Evolutionary conservation across 768 basidiomycete genomes (phyloP).

Genomic region (Lyophyllum shimeji): DNA sequence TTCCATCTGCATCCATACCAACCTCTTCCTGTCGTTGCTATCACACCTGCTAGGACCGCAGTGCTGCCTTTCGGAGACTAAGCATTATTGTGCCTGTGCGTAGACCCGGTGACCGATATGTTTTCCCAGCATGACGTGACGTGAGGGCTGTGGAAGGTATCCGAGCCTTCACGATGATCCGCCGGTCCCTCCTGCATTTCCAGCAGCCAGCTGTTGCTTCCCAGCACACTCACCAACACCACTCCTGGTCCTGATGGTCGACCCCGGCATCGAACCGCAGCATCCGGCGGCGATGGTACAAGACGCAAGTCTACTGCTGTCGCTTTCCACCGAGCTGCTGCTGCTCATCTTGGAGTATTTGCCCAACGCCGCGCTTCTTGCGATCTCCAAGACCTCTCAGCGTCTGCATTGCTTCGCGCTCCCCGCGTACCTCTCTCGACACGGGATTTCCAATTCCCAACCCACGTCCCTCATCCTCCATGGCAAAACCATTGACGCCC

Average conservation of each 20-base stretch:
- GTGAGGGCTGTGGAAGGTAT: not conserved
- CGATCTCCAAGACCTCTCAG: conserved; percentile 16
- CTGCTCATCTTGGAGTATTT: conserved; percentile 16
- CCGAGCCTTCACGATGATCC: not conserved
- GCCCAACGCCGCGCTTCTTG: conserved; percentile 10
- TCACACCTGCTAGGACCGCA: too few relatives aligned
- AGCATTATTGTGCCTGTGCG: too few relatives aligned
- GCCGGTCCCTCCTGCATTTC: too few relatives aligned
- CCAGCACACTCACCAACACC: too few relatives aligned
- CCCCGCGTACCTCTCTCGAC: conserved; percentile 20
- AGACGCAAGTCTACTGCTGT: conserved; percentile 13
- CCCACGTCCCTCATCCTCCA: conserved; percentile 15
- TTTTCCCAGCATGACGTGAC: too few relatives aligned
- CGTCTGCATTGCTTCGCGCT: conserved; percentile 19
- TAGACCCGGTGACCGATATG: too few relatives aligned
- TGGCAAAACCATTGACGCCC: conserved; percentile 10
- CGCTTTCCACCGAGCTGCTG: conserved; percentile 21
- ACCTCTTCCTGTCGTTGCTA: too few relatives aligned
- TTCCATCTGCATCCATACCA: too few relatives aligned
- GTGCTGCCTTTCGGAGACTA: too few relatives aligned
- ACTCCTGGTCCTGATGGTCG: too few relatives aligned
- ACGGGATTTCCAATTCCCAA: conserved; percentile 13
- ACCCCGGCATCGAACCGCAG: too few relatives aligned
- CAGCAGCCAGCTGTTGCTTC: too few relatives aligned
- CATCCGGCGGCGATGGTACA: conserved; percentile 1